Evolutionary conservation across 176 grass and related monocot species (phyloP).

Genomic region (barley (Hordeum vulgare)): MorexV3_pseudomolecules_assembly NC_058518.1:472358341-472358840

Average conservation of each 20-base stretch:
- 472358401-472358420: slow-evolving; percentile 42
- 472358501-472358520: slow-evolving; percentile 27
- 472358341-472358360: neutral
- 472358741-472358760: slow-evolving; percentile 39
- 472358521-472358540: slow-evolving; percentile 54
- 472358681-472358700: slow-evolving; percentile 35
- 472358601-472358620: neutral
- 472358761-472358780: slow-evolving; percentile 30
- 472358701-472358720: slow-evolving; percentile 54
- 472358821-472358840: slow-evolving; percentile 23
- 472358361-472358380: neutral
- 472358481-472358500: slow-evolving; percentile 37
- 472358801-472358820: neutral
- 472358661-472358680: too few species aligned
- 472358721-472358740: slow-evolving; percentile 43
- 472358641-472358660: too few species aligned
- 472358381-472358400: slow-evolving; percentile 28
- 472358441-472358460: slow-evolving; percentile 45
- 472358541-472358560: slow-evolving; percentile 40
- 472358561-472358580: slow-evolving; percentile 44
- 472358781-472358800: neutral
- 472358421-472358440: slow-evolving; percentile 37
- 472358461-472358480: slow-evolving; percentile 42
- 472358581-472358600: slow-evolving; percentile 52
- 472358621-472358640: too few species aligned